Percentiles rank a stretch among this genome's conserved stretches.
Conservation (phyloP, 2,329 filamentous ascomycete species). For the Aspergillus fumigatiaffinis region DNA sequence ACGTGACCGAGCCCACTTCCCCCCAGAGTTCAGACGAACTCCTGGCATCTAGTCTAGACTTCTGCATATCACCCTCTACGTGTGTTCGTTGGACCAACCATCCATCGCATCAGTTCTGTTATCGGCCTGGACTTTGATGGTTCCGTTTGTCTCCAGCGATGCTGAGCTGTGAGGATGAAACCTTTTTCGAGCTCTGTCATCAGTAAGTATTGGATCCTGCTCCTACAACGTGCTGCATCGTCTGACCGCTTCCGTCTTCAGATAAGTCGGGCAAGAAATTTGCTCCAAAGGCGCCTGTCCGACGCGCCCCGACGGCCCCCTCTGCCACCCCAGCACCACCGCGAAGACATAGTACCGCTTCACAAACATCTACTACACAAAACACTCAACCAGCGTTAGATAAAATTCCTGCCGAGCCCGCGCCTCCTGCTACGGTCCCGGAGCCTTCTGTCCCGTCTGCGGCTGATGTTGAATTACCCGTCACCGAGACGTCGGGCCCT, state of each 20-base stretch:
- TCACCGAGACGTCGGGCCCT: constrained; percentile 11
- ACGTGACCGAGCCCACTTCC: constrained; percentile 36
- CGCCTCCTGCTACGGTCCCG: constrained; percentile 5
- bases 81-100: background rate
- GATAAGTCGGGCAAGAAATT: constrained; percentile 72
- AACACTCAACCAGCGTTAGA: constrained; percentile 21
- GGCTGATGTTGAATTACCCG: constrained; percentile 15
- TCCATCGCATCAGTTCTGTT: background rate
- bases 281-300: constrained; percentile 65
- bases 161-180: constrained; percentile 34
- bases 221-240: background rate
- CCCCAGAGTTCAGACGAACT: constrained; percentile 19
- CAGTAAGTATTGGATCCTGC: constrained; percentile 33
- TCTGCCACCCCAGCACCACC: constrained; percentile 33
- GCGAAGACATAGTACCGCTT: constrained; percentile 38
- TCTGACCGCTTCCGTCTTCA: constrained; percentile 16
- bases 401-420: constrained; percentile 14
- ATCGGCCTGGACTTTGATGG: background rate
- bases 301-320: constrained; percentile 48
- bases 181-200: constrained; percentile 54
- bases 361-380: constrained; percentile 27
- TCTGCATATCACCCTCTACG: constrained; percentile 17
- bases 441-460: constrained; percentile 6
- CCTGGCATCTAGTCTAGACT: constrained; percentile 21
- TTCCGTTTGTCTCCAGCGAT: constrained; percentile 14